phyloP scores from a whole-genome alignment of 225 moss, liverwort and hornwort species.

The Polytrichum formosum region DNA sequence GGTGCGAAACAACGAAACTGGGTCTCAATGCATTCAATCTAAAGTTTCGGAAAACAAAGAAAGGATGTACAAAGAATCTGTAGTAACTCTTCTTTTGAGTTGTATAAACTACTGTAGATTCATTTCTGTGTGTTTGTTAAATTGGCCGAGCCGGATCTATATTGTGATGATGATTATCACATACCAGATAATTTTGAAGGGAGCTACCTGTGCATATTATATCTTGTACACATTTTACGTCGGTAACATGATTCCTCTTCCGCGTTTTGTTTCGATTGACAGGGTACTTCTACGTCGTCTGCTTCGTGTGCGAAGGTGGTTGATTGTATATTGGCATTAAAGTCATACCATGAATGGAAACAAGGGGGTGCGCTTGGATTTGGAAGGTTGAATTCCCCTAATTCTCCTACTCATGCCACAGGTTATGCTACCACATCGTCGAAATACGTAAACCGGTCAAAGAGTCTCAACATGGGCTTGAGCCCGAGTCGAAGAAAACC shows the following conservation, averaged over 20 bases:
- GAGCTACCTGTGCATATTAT: no score
- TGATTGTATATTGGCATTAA: conserved; percentile 53
- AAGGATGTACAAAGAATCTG: no score
- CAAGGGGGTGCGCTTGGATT: conserved; percentile 50
- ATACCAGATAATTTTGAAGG: no score
- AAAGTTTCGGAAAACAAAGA: no score
- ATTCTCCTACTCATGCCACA: conserved; percentile 21
- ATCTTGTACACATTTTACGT: no score
- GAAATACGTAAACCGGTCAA: conserved; percentile 23
- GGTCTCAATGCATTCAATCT: not conserved
- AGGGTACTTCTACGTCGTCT: conserved; percentile 38
- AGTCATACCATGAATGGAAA: conserved; percentile 63
- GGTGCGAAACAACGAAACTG: conserved; percentile 13
- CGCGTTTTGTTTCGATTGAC: conserved; percentile 1
- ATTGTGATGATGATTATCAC: no score
- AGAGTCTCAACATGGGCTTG: conserved; percentile 29
- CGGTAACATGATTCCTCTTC: no score
- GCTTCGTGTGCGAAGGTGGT: conserved; percentile 57
- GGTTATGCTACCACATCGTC: conserved; percentile 28
- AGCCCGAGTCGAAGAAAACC: conserved; percentile 26
- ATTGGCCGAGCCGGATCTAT: no score
- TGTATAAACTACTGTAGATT: no score
- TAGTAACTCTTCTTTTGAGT: no score
- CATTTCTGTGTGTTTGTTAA: no score
- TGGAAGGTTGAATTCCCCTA: conserved; percentile 55